Evolutionary conservation across 352 stramenopile genomes (phyloP).

Genomic region (Phytophthora uliginosa): DNA sequence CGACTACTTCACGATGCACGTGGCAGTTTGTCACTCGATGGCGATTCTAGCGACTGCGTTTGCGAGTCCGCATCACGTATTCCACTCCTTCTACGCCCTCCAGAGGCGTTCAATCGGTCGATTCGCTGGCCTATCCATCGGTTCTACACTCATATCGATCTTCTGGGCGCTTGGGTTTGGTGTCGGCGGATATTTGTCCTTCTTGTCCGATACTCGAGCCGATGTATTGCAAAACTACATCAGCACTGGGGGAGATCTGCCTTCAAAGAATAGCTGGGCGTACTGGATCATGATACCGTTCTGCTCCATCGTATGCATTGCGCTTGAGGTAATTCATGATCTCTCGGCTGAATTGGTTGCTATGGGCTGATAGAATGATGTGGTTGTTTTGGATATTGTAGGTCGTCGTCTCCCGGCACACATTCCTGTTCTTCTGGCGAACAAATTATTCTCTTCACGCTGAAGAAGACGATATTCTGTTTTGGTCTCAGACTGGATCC

Average conservation of each 20-base stretch:
- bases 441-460: constrained; percentile 19
- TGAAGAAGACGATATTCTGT: constrained; percentile 48
- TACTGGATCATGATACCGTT: constrained; percentile 62
- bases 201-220: constrained; percentile 47
- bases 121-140: constrained; percentile 47
- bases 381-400: constrained; percentile 13
- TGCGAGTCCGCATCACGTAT: constrained; percentile 61
- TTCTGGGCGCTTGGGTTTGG: constrained; percentile 49
- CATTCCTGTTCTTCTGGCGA: constrained; percentile 45
- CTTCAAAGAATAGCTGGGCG: constrained; percentile 38
- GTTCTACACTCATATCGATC: constrained; percentile 43
- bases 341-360: background rate
- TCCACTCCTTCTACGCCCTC: constrained; percentile 62
- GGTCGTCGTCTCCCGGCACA: constrained; percentile 62
- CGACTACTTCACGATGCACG: constrained; percentile 65
- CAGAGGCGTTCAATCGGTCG: constrained; percentile 40
- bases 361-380: background rate
- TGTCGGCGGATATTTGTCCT: constrained; percentile 64
- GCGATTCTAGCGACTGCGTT: constrained; percentile 55
- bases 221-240: constrained; percentile 68
- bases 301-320: constrained; percentile 49
- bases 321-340: constrained; percentile 48
- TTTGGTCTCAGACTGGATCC: constrained; percentile 39
- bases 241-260: constrained; percentile 18
- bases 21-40: constrained; percentile 56